Evolutionary conservation across 2,329 filamentous ascomycete species (phyloP).

Genomic region (Herpotrichia juniperi): DNA sequence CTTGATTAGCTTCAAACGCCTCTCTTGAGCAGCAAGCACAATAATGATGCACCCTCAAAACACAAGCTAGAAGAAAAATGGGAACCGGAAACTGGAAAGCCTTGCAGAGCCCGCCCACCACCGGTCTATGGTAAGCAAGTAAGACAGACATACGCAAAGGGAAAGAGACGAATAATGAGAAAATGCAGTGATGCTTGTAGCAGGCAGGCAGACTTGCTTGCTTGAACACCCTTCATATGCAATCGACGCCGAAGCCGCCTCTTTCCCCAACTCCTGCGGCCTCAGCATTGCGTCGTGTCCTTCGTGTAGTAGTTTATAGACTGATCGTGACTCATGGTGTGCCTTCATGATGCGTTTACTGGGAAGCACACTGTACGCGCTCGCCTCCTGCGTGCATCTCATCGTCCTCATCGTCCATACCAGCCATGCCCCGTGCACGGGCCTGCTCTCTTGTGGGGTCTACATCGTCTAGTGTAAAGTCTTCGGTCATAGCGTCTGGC

Average conservation of each 20-base stretch:
- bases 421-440: slow-evolving; percentile 70
- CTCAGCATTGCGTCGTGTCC: not conserved
- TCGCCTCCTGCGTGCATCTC: slow-evolving; percentile 71
- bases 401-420: slow-evolving; percentile 71
- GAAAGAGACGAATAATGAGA: not conserved
- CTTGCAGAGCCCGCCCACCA: not conserved
- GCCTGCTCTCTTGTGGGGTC: slow-evolving; percentile 69
- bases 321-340: slow-evolving; percentile 1
- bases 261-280: not conserved
- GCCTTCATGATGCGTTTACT: slow-evolving; percentile 61
- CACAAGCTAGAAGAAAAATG: not conserved
- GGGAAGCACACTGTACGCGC: slow-evolving; percentile 85
- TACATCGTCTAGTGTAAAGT: slow-evolving; percentile 83
- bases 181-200: not conserved
- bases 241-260: not conserved
- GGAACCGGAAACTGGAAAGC: not conserved
- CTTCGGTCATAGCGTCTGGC: slow-evolving; percentile 86
- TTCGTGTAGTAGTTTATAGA: not conserved
- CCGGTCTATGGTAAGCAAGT: slow-evolving; percentile 1
- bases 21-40: too few species aligned
- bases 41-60: too few species aligned
- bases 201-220: not conserved
- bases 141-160: not conserved
- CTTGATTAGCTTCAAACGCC: too few species aligned
- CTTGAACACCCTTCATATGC: slow-evolving; percentile 1